Conservation (phyloP, 768 basidiomycete species). For the Suillus plorans region DNA sequence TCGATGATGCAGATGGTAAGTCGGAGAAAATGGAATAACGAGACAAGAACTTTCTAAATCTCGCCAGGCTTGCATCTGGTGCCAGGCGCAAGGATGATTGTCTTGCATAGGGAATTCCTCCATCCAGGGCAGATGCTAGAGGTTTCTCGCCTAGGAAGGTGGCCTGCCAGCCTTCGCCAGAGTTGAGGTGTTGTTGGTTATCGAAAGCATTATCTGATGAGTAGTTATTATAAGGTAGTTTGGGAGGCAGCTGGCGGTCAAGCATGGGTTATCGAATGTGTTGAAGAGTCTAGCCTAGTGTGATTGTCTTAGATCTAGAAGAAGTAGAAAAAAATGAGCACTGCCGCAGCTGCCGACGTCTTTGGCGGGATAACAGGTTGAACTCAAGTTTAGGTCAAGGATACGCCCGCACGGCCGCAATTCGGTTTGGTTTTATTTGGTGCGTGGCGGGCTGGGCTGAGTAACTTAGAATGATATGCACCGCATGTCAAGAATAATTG, state of each 20-base stretch:
- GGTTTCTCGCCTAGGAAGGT: slow-evolving; percentile 17
- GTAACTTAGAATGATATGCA: background rate
- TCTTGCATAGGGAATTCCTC: slow-evolving; percentile 7
- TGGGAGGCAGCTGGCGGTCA: slow-evolving; percentile 7
- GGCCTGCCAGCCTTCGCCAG: slow-evolving; percentile 24
- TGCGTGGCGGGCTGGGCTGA: background rate
- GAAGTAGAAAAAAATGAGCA: background rate
- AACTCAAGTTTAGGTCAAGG: background rate
- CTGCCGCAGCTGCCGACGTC: background rate
- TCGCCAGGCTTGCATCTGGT: slow-evolving; percentile 13
- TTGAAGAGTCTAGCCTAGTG: background rate
- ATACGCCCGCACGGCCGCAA: slow-evolving; percentile 3
- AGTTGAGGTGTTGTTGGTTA: slow-evolving; percentile 14
- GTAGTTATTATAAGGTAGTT: slow-evolving; percentile 15
- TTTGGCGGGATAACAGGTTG: background rate
- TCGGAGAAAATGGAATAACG: slow-evolving; percentile 16
- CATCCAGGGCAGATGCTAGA: slow-evolving; percentile 5
- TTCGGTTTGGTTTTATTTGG: slow-evolving; percentile 4
- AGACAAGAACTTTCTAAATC: slow-evolving; percentile 18
- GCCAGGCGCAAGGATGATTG: slow-evolving; percentile 10
- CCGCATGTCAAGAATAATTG: background rate
- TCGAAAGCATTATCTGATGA: slow-evolving; percentile 18
- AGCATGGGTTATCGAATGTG: slow-evolving; percentile 12
- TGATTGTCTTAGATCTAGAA: background rate
- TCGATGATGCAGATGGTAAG: slow-evolving; percentile 22